Evolutionary conservation across 495 filamentous ascomycete genomes (phyloP).

Genomic region (Aspergillus asperescens): DNA sequence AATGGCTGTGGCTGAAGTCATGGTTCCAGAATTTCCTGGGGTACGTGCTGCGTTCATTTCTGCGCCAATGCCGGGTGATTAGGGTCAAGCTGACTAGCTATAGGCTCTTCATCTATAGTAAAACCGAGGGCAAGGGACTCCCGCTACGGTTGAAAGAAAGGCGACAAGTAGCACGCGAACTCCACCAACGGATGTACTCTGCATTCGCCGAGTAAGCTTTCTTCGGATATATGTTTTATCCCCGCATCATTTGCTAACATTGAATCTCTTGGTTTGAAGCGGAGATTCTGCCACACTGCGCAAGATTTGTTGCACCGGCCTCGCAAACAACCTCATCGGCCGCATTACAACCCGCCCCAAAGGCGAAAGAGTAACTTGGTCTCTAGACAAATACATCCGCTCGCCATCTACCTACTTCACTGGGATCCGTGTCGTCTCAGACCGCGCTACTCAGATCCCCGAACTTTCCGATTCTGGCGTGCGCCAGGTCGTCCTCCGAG

Average conservation of each 20-base stretch:
- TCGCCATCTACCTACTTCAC: constrained; percentile 42
- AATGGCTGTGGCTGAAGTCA: constrained; percentile 43
- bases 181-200: constrained; percentile 66
- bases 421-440: constrained; percentile 52
- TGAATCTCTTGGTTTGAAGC: constrained; percentile 18
- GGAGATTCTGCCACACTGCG: constrained; percentile 56
- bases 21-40: constrained; percentile 34
- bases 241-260: background rate
- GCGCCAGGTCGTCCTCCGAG: constrained; percentile 68
- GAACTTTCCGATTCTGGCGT: constrained; percentile 43
- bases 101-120: constrained; percentile 41
- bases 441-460: constrained; percentile 50
- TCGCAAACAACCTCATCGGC: constrained; percentile 49
- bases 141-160: constrained; percentile 42
- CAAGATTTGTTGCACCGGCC: constrained; percentile 54
- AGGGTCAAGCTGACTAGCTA: constrained; percentile 21
- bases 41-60: constrained; percentile 23
- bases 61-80: background rate
- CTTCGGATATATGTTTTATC: background rate
- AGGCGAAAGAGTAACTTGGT: constrained; percentile 55
- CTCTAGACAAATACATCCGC: constrained; percentile 56
- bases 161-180: constrained; percentile 37
- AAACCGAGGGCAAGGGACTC: constrained; percentile 24
- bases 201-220: constrained; percentile 59
- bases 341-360: constrained; percentile 53